A percentile compares a stretch with the other conserved stretches of the same genome.
Evolutionary conservation across 31 red algal species (phyloP).

Genomic region (Odonthalia washingtoniensis): DNA sequence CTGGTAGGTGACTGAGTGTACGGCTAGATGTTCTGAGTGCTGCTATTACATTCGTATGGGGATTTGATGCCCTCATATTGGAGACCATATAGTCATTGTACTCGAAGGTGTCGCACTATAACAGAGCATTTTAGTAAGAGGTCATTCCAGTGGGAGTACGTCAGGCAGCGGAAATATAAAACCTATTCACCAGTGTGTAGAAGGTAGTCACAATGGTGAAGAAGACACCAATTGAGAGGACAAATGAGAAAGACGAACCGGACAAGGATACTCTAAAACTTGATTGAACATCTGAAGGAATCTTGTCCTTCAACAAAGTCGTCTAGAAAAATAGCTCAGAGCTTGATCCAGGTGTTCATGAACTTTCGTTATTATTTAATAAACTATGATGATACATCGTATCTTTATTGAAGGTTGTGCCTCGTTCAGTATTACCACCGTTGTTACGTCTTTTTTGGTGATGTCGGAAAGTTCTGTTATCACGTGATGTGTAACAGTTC

Average conservation of each 20-base stretch:
- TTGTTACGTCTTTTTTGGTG: no score
- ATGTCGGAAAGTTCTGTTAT: no score
- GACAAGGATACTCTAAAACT: not conserved
- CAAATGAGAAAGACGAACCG: conserved; percentile 5
- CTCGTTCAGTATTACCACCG: no score
- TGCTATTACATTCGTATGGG: no score
- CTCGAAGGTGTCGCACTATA: conserved; percentile 71
- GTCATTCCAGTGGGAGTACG: not conserved
- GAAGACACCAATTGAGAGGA: conserved; percentile 24
- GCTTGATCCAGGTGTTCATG: conserved; percentile 70
- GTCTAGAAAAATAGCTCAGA: conserved; percentile 79
- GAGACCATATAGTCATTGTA: conserved; percentile 51
- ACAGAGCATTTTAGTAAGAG: conserved; percentile 54
- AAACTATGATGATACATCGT: no score
- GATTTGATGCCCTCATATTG: conserved; percentile 53
- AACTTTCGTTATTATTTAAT: conserved; percentile 83
- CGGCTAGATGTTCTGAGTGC: conserved; percentile 75
- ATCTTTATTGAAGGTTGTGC: no score
- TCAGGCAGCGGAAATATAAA: conserved; percentile 4
- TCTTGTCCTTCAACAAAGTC: conserved; percentile 72
- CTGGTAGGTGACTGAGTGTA: conserved; percentile 80
- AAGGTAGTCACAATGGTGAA: conserved; percentile 38
- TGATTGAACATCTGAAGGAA: conserved; percentile 67
- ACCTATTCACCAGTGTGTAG: not conserved
- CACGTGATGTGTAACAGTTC: no score